Base-by-base conservation (phyloP, 2,329 filamentous ascomycete genomes). In the Neonectria magnoliae region DNA sequence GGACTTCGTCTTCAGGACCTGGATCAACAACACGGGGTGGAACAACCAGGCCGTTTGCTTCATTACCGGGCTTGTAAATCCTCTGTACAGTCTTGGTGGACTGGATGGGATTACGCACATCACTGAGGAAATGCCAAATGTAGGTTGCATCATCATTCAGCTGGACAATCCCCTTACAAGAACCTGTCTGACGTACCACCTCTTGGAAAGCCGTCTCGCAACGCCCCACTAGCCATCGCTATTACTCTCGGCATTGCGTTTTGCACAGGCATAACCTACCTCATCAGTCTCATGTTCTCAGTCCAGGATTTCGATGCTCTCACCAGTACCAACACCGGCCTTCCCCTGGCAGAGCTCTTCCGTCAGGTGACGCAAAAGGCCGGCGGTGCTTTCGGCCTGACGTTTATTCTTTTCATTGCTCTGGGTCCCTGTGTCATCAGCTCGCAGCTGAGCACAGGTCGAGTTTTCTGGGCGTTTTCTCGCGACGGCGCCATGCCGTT, bases 1-100 rank as follows among this genome's bases (percentile, higher is more conserved):
- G 53, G 76, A 81, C n/a, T 86, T 85, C 60, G 84, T 87, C 20
- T 87, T 86, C 69, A 75, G 73, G 41, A 85, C 81, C 2, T 86
- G 82, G 78, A 81, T 84, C 58, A 86, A 86, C 68, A 82, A 84
- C 52, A 86, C 84, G 0, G 84, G 84, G 13, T 86, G 84, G 84
- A 75, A 81, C 36, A 82, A 80, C 60, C 80, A 84, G 58, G 81
- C 77, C 1, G 81, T 86, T 36, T 82, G 79, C 61, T 85, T 86
- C 69, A 84, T 86, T 59, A 82, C 82, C 0, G 84, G 84, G 0
- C 72, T 86, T 4, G 81, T 85, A 2, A 85, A 85, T 62, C 80
- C 82, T 0, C 71, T 83, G 5, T 86, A 82, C 71, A 78, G 79
- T 22, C 76, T 85, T 14, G 81, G 82, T 22, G 82, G 83, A 0